Conservation (phyloP, 2,329 filamentous ascomycete species). For the Geosmithia flava region DNA sequence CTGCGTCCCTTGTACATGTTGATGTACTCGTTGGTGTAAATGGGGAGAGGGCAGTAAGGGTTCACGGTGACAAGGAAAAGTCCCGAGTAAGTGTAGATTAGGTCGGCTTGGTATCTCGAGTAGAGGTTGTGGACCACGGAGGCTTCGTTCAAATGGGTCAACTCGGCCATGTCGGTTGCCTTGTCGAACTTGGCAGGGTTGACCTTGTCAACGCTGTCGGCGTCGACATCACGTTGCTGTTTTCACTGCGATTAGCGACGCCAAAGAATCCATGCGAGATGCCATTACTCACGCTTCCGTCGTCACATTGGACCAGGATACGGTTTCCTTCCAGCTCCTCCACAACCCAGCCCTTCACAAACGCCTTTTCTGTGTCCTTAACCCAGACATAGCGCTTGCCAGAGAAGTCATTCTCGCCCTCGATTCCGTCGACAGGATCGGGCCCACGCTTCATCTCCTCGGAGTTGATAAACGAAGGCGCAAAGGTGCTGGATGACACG, state of each 20-base stretch:
- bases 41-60: constrained; percentile 86
- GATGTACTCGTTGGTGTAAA: constrained; percentile 93
- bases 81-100: constrained; percentile 97
- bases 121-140: constrained; percentile 96
- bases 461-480: constrained; percentile 87
- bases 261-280: neutral
- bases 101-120: constrained; percentile 85
- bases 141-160: constrained; percentile 94
- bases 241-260: neutral
- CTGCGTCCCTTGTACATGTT: constrained; percentile 94
- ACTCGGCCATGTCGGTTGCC: constrained; percentile 96
- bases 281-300: constrained; percentile 58
- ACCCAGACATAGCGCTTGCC: constrained; percentile 98
- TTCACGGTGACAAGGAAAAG: constrained; percentile 96
- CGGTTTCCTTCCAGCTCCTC: constrained; percentile 60
- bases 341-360: constrained; percentile 85
- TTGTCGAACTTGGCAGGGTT: constrained; percentile 99
- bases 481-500: constrained; percentile 70
- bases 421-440: constrained; percentile 58
- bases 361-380: constrained; percentile 74
- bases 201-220: constrained; percentile 91
- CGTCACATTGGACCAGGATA: constrained; percentile 83
- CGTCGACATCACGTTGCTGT: constrained; percentile 75
- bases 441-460: constrained; percentile 55
- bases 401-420: constrained; percentile 97